phyloP scores from a whole-genome alignment of 805 yeast genomes.

The Ogataea pini region DNA sequence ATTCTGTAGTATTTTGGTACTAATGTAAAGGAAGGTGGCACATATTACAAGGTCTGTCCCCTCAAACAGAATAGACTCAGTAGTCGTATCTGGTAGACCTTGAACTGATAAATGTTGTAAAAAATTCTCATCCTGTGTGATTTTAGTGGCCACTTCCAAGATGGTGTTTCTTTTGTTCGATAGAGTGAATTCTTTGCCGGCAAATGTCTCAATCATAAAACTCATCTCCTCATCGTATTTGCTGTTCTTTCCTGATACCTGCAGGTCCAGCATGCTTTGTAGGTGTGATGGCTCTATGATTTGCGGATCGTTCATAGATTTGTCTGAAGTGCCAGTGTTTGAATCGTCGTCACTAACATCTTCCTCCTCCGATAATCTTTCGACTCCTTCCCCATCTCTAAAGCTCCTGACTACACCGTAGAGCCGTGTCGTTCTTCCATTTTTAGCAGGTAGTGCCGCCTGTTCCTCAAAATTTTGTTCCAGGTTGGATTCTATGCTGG shows the following conservation, averaged over 20 bases:
- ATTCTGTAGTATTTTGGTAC: slow-evolving; percentile 2
- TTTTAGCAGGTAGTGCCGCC: background rate
- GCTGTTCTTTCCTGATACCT: slow-evolving; percentile 36
- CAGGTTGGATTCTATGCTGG: background rate
- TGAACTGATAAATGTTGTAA: slow-evolving; percentile 12
- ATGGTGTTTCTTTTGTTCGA: slow-evolving; percentile 21
- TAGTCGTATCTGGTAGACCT: slow-evolving; percentile 16
- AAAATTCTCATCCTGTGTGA: slow-evolving; percentile 25
- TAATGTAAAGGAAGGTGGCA: slow-evolving; percentile 10
- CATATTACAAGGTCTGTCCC: slow-evolving; percentile 10
- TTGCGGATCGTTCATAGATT: background rate
- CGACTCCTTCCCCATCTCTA: slow-evolving; percentile 19
- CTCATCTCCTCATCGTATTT: slow-evolving; percentile 19
- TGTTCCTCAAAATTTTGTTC: slow-evolving; percentile 4
- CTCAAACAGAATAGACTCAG: slow-evolving; percentile 4
- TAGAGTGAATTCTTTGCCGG: slow-evolving; percentile 14
- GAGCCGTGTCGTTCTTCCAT: slow-evolving; percentile 11
- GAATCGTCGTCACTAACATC: slow-evolving; percentile 20
- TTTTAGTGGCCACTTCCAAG: slow-evolving; percentile 30
- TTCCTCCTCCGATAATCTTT: slow-evolving; percentile 12
- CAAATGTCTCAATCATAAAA: slow-evolving; percentile 17
- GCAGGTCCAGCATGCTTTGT: slow-evolving; percentile 31
- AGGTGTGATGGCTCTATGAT: slow-evolving; percentile 6
- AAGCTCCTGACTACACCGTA: slow-evolving; percentile 36
- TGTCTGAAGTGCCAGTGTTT: background rate